These are phyloP conservation scores for Colletotrichum incanum DNA, from an alignment of 2,329 filamentous ascomycete species.

Conservation along the genomic window DNA sequence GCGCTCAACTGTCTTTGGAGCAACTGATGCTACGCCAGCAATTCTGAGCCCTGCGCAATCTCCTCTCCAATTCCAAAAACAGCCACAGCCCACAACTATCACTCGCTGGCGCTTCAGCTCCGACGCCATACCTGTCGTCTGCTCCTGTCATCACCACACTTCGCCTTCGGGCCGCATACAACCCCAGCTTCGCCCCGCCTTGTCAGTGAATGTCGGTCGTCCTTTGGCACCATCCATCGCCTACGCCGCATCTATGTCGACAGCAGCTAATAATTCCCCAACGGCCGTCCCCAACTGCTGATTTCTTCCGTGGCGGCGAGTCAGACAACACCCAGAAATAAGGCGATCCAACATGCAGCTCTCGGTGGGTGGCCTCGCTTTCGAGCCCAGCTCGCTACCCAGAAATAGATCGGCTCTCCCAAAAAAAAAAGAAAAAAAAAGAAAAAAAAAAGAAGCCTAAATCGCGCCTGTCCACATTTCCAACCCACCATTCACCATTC, in stretches of 20 bases:
- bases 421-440: no score
- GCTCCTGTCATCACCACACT: conserved; percentile 9
- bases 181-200: background rate
- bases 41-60: background rate
- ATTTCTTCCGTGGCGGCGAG: conserved; percentile 7
- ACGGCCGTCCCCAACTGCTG: background rate
- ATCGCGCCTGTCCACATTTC: background rate
- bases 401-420: conserved; percentile 11
- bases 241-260: background rate
- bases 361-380: background rate
- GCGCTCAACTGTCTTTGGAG: background rate
- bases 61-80: background rate
- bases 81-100: background rate
- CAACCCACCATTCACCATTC: background rate
- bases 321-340: background rate
- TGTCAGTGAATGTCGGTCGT: background rate
- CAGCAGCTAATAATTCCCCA: background rate
- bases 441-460: background rate
- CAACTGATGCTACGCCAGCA: background rate
- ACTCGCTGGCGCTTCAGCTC: conserved; percentile 1
- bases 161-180: background rate
- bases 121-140: conserved; percentile 1
- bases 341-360: background rate
- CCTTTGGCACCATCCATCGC: background rate
- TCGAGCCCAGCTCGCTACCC: background rate